These are phyloP conservation scores for Berkeleyomyces basicola DNA, from an alignment of 2,329 filamentous ascomycete genomes.

Conservation along the genomic window DNA sequence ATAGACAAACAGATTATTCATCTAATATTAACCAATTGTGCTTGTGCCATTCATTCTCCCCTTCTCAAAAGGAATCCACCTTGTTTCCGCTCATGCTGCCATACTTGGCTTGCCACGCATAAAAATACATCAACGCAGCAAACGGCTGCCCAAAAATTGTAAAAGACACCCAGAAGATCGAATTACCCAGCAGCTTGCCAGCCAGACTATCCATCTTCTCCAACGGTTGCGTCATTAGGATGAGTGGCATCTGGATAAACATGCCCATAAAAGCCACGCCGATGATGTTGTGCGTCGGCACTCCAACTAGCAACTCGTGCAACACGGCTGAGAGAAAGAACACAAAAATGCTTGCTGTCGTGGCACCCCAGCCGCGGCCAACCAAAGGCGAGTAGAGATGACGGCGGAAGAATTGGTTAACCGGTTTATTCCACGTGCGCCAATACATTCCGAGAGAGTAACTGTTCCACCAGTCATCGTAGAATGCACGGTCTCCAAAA, in stretches of 20 bases:
- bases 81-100: slow-evolving; percentile 51
- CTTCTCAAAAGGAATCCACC: slow-evolving; percentile 14
- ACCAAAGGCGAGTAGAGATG: slow-evolving; percentile 84
- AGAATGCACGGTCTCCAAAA: slow-evolving; percentile 89
- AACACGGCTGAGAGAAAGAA: slow-evolving; percentile 79
- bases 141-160: slow-evolving; percentile 90
- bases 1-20: not conserved
- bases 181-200: slow-evolving; percentile 72
- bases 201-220: slow-evolving; percentile 61
- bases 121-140: slow-evolving; percentile 86
- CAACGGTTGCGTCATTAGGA: slow-evolving; percentile 60
- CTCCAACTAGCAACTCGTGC: slow-evolving; percentile 81
- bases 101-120: slow-evolving; percentile 97
- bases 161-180: slow-evolving; percentile 93
- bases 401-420: slow-evolving; percentile 90
- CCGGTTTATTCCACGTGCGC: slow-evolving; percentile 95
- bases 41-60: too few species aligned
- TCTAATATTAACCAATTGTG: not conserved
- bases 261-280: slow-evolving; percentile 89
- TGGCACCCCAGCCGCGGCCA: slow-evolving; percentile 61
- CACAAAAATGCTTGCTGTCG: slow-evolving; percentile 58
- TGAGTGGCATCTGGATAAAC: slow-evolving; percentile 82
- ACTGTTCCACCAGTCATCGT: slow-evolving; percentile 97
- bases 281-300: slow-evolving; percentile 87
- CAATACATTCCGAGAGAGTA: slow-evolving; percentile 76